These are phyloP conservation scores for Talaromyces sp. DNA, from an alignment of 2,329 filamentous ascomycete genomes.

Conservation along the genomic window DNA sequence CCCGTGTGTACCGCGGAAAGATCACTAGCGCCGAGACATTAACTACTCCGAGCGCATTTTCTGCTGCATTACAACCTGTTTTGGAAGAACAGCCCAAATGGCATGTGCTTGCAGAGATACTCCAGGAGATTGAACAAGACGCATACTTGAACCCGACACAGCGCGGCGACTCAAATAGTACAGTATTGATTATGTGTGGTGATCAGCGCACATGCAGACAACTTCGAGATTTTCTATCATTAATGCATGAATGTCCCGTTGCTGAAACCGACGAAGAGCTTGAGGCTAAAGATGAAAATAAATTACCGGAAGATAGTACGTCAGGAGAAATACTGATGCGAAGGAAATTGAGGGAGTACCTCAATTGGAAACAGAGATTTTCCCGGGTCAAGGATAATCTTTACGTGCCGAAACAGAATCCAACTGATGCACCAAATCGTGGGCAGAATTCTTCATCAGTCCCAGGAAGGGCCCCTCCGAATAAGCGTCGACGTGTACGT, in stretches of 20 bases:
- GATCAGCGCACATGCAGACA: slow-evolving; percentile 83
- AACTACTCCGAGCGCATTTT: slow-evolving; percentile 47
- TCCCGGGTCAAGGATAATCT: slow-evolving; percentile 66
- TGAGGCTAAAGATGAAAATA: slow-evolving; percentile 40
- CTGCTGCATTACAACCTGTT: slow-evolving; percentile 68
- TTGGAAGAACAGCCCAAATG: slow-evolving; percentile 96
- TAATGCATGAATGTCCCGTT: slow-evolving; percentile 69
- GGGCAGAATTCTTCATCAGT: slow-evolving; percentile 29
- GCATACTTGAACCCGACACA: slow-evolving; percentile 74
- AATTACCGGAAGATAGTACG: slow-evolving; percentile 52
- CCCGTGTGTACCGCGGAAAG: slow-evolving; percentile 76
- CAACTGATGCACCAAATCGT: slow-evolving; percentile 24
- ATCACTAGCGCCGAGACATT: slow-evolving; percentile 56
- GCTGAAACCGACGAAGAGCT: slow-evolving; percentile 2
- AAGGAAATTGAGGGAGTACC: slow-evolving; percentile 77
- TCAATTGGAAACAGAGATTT: slow-evolving; percentile 88
- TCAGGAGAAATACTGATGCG: slow-evolving; percentile 89
- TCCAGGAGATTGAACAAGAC: slow-evolving; percentile 91
- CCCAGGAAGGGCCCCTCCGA: slow-evolving; percentile 67
- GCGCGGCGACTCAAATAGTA: slow-evolving; percentile 84
- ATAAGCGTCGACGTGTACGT: slow-evolving; percentile 80
- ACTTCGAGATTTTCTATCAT: slow-evolving; percentile 84
- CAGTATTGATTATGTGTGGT: slow-evolving; percentile 91
- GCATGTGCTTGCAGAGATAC: slow-evolving; percentile 78
- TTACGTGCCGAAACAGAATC: slow-evolving; percentile 28